Evolutionary conservation across 768 basidiomycete species (phyloP).

Genomic region (Rhizopogon roseolus): DNA sequence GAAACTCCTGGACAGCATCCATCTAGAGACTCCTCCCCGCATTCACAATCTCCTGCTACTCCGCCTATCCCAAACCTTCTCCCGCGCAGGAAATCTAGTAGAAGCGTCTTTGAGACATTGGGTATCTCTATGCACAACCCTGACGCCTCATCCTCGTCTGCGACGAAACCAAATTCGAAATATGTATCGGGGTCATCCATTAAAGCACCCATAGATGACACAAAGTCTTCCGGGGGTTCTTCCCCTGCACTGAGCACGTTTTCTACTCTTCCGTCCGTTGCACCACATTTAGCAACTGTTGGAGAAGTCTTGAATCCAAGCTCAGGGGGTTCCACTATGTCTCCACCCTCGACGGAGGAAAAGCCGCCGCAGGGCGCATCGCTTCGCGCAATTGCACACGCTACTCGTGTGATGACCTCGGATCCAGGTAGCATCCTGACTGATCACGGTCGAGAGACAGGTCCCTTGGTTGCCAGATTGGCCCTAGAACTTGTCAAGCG

Average conservation of each 20-base stretch:
- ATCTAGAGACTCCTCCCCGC: constrained; percentile 19
- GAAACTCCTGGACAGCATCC: constrained; percentile 14
- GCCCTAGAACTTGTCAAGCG: constrained; percentile 66
- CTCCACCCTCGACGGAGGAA: constrained; percentile 21
- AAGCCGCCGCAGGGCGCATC: constrained; percentile 55
- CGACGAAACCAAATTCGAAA: constrained; percentile 17
- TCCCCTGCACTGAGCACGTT: constrained; percentile 17
- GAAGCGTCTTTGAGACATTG: constrained; percentile 68
- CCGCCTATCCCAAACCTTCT: constrained; percentile 7
- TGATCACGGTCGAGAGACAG: constrained; percentile 63
- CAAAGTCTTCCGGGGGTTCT: constrained; percentile 9
- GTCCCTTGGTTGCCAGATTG: constrained; percentile 52
- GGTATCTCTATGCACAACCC: constrained; percentile 67
- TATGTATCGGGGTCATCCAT: background rate
- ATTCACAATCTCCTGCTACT: constrained; percentile 9
- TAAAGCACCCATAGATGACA: constrained; percentile 7
- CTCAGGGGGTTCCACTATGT: constrained; percentile 23
- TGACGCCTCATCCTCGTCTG: constrained; percentile 20
- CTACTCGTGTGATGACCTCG: constrained; percentile 83
- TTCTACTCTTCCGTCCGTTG: constrained; percentile 11
- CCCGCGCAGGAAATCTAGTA: constrained; percentile 41
- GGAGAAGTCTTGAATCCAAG: constrained; percentile 16
- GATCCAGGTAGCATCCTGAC: constrained; percentile 71
- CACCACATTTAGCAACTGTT: constrained; percentile 24
- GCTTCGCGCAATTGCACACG: constrained; percentile 72